Evolutionary conservation across 306 rosid species (phyloP), one percentile per base, ranked within the genome.

Genomic region (Biancaea sappan): DNA sequence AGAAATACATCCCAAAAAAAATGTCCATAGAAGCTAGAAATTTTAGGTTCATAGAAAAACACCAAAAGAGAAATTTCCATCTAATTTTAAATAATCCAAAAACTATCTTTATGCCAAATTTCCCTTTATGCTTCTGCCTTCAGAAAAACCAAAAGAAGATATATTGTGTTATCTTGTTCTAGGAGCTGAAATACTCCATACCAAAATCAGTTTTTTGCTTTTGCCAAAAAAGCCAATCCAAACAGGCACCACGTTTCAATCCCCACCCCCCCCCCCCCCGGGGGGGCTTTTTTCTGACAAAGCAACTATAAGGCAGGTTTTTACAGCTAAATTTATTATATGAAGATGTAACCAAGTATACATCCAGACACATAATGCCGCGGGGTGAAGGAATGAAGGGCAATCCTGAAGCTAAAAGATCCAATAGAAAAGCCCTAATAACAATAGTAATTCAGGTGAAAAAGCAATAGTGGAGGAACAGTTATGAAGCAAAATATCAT

Each of bases 311-410:
- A n/a, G n/a, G n/a, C n/a, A n/a, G n/a, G n/a, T n/a, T n/a, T 60
- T 50, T 25, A 52, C 41, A 22, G 21, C 58, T 13, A 61, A 5
- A 41, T 62, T 32, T 61, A 44, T 62, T 46, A 53, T 10, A 44
- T 46, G 21, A 69, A 61, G 65, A 75, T 54, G 52, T 35, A 76
- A 61, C 35, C 32, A 40, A n/a, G 65, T 12, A 28, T 10, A 51
- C 60, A 66, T 50, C 61, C 48, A 72, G 56, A 28, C 32, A 76
- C 56, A 56, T 46, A 54, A 46, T 26, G 44, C 41, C 16, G 73
- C 32, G 13, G 25, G 62, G 15, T 21, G 2, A 37, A 40, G 21
- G 26, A 44, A n/a, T 2, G 47, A 66, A 72, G 29, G 63, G 44
- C 25, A 38, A 67, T 56, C 22, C 8, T 9, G 8, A 46, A 16